A percentile compares a stretch with the other conserved stretches of the same genome.
Evolutionary conservation across 2,329 filamentous ascomycete species (phyloP).

Genomic region (Calonectria pauciramosa): DNA sequence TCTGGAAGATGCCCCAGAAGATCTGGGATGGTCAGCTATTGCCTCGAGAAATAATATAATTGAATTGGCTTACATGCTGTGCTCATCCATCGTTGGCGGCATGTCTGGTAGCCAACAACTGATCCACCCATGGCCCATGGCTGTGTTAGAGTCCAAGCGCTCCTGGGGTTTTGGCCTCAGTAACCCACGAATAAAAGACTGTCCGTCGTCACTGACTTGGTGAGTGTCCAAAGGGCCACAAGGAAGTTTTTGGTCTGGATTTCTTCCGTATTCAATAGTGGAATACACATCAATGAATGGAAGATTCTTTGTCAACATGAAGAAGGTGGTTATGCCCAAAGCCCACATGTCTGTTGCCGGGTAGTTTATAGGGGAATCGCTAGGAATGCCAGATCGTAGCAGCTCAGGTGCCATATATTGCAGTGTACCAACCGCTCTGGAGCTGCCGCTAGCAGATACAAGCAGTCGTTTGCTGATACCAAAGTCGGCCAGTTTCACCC

Average conservation of each 20-base stretch:
- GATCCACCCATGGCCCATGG: not conserved
- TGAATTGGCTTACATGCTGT: not conserved
- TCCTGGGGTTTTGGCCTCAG: not conserved
- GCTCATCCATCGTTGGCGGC: not conserved
- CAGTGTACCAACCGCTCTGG: not conserved
- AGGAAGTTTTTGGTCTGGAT: not conserved
- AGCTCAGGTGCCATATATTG: not conserved
- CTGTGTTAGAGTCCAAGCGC: not conserved
- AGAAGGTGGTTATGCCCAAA: not conserved
- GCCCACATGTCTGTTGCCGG: not conserved
- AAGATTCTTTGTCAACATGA: not conserved
- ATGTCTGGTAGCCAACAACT: not conserved
- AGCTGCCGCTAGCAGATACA: no score
- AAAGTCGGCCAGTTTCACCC: not conserved
- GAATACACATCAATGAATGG: not conserved
- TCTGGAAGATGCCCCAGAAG: not conserved
- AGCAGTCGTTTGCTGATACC: not conserved
- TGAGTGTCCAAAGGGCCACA: not conserved
- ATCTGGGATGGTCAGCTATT: not conserved
- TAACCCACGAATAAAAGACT: not conserved
- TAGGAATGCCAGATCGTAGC: no score
- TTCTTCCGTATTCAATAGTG: not conserved
- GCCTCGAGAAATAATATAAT: not conserved
- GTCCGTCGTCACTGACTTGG: not conserved
- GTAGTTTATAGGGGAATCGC: not conserved